A percentile compares a stretch with the other conserved stretches of the same genome.
These are phyloP conservation scores for Wilhelminamyces savonicus DNA, from an alignment of 805 yeast genomes.

Conservation along the genomic window DNA sequence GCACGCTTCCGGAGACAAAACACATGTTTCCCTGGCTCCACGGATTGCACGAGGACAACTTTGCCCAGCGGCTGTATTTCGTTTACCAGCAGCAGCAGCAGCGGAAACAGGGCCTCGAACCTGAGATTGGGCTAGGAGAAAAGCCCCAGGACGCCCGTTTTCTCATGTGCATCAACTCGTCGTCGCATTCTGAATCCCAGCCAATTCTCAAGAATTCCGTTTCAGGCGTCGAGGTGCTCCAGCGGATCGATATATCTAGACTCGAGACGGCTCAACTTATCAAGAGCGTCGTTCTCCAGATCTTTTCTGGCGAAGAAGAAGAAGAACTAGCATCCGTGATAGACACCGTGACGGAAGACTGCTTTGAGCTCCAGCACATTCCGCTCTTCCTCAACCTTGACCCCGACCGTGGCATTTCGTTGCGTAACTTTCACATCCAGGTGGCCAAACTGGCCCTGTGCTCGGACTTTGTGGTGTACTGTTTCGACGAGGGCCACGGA, in stretches of 20 bases:
- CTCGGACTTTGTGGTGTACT: slow-evolving; percentile 71
- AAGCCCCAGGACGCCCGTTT: slow-evolving; percentile 29
- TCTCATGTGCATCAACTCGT: slow-evolving; percentile 29
- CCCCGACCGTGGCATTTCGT: slow-evolving; percentile 65
- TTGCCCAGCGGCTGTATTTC: slow-evolving; percentile 47
- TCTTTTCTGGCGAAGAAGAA: slow-evolving; percentile 11
- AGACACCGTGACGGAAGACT: slow-evolving; percentile 36
- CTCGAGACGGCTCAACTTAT: slow-evolving; percentile 20
- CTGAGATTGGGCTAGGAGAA: slow-evolving; percentile 1
- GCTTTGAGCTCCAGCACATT: slow-evolving; percentile 33
- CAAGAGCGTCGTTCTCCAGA: slow-evolving; percentile 12
- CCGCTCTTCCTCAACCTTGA: slow-evolving; percentile 57
- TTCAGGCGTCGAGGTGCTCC: slow-evolving; percentile 46
- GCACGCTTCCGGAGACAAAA: slow-evolving; percentile 53
- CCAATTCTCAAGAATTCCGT: slow-evolving; percentile 47
- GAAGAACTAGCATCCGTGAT: slow-evolving; percentile 17
- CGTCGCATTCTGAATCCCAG: neutral
- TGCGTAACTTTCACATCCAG: slow-evolving; percentile 83
- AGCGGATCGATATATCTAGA: slow-evolving; percentile 39
- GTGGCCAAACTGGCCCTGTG: slow-evolving; percentile 71
- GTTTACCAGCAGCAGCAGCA: slow-evolving; percentile 20
- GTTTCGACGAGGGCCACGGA: slow-evolving; percentile 4
- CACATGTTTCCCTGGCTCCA: slow-evolving; percentile 88
- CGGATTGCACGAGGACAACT: slow-evolving; percentile 56
- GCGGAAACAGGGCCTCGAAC: neutral